phyloP scores from a whole-genome alignment of 202 grass and related monocot genomes.

The Zoysia matrella region DNA sequence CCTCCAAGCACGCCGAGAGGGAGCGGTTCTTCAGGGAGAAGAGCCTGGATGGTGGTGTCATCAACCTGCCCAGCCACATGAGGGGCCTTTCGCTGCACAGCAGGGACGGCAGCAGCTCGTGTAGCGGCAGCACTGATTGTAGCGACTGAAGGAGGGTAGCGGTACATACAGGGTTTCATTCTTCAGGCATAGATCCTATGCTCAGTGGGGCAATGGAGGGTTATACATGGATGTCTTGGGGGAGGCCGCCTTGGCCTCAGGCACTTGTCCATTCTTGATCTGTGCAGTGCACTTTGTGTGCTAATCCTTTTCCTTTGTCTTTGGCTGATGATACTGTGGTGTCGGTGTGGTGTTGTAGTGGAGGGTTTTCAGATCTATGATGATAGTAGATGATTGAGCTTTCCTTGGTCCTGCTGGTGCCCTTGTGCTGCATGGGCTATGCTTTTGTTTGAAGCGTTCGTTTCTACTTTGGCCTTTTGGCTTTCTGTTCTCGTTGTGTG shows the following conservation, averaged over 20 bases:
- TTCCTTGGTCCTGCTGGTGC: background rate
- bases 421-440: background rate
- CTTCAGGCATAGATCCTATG: constrained; percentile 36
- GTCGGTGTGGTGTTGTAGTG: constrained; percentile 5
- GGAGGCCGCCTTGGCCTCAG: constrained; percentile 43
- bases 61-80: constrained; percentile 57
- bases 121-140: constrained; percentile 85
- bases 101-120: constrained; percentile 70
- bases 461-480: background rate
- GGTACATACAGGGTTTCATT: constrained; percentile 41
- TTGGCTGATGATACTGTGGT: constrained; percentile 24
- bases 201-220: constrained; percentile 1
- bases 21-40: constrained; percentile 89
- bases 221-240: constrained; percentile 25
- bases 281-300: constrained; percentile 44
- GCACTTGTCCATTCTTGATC: constrained; percentile 34
- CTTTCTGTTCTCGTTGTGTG: constrained; percentile 28
- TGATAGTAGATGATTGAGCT: constrained; percentile 35
- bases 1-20: constrained; percentile 70
- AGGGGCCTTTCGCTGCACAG: constrained; percentile 66
- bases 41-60: constrained; percentile 41
- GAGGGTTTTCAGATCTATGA: constrained; percentile 23
- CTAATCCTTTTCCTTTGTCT: constrained; percentile 20
- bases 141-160: constrained; percentile 54
- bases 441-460: constrained; percentile 23